Conservation (phyloP, 495 filamentous ascomycete species). For the Lasiosphaeris hirsuta region DNA sequence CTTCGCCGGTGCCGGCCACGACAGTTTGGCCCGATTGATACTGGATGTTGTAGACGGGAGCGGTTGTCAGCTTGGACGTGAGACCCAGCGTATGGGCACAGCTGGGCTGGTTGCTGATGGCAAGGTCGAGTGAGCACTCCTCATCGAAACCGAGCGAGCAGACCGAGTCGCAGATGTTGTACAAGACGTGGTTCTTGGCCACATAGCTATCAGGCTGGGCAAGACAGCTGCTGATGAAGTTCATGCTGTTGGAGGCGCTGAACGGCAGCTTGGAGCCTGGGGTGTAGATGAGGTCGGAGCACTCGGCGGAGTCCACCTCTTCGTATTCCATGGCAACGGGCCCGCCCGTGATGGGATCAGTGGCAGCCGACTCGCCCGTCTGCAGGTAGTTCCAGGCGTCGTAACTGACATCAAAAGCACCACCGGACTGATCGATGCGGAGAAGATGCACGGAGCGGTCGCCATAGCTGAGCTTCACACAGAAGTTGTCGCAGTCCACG, state of each 20-base stretch:
- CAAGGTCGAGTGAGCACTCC: constrained; percentile 33
- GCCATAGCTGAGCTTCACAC: constrained; percentile 34
- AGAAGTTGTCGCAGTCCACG: constrained; percentile 44
- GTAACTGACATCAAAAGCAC: constrained; percentile 42
- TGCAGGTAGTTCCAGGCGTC: constrained; percentile 44
- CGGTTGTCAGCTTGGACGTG: constrained; percentile 2
- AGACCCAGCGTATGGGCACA: constrained; percentile 35
- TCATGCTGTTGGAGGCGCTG: constrained; percentile 43
- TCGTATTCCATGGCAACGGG: constrained; percentile 33
- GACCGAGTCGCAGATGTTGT: constrained; percentile 36
- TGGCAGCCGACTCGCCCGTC: constrained; percentile 34
- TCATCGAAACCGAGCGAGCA: constrained; percentile 41
- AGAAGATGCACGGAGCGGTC: constrained; percentile 39
- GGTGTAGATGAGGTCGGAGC: constrained; percentile 28
- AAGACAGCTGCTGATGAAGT: constrained; percentile 38
- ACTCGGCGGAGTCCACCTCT: constrained; percentile 31
- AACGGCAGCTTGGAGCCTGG: constrained; percentile 34
- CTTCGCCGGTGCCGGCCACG: constrained; percentile 3
- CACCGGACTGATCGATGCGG: constrained; percentile 40
- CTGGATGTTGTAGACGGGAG: constrained; percentile 35
- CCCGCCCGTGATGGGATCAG: constrained; percentile 32
- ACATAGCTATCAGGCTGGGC: constrained; percentile 34
- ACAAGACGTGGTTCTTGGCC: constrained; percentile 32
- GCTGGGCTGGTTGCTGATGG: constrained; percentile 36
- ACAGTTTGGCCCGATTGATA: constrained; percentile 36